A percentile compares a stretch with the other conserved stretches of the same genome.
Conservation (phyloP, 2,329 filamentous ascomycete species). For the Onygena corvina region DNA sequence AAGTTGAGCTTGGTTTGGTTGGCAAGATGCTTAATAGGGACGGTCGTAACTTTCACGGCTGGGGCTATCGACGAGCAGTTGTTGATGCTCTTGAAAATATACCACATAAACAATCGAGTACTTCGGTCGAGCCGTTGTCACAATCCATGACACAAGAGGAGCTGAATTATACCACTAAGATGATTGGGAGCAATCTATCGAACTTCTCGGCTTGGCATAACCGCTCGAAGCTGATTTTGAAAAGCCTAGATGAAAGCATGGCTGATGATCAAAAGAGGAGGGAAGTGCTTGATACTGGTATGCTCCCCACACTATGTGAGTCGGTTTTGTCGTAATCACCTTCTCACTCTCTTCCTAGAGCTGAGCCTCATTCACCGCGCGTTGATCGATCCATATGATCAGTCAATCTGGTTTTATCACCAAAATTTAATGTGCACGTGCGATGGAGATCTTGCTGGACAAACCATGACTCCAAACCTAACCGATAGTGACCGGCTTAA, state of each 20-base stretch:
- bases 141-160: constrained; percentile 63
- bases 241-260: constrained; percentile 57
- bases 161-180: constrained; percentile 79
- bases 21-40: constrained; percentile 81
- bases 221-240: constrained; percentile 69
- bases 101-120: constrained; percentile 22
- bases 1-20: constrained; percentile 68
- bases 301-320: constrained; percentile 11
- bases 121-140: constrained; percentile 22
- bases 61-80: constrained; percentile 76
- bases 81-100: constrained; percentile 58
- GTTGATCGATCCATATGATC: constrained; percentile 82
- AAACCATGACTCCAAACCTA: constrained; percentile 54
- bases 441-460: constrained; percentile 34
- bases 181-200: constrained; percentile 72
- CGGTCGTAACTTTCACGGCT: constrained; percentile 88
- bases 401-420: constrained; percentile 96
- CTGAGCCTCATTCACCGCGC: constrained; percentile 63
- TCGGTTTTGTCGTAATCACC: neutral
- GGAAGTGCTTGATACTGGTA: constrained; percentile 60
- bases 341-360: constrained; percentile 40
- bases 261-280: constrained; percentile 52
- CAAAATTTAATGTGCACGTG: constrained; percentile 69
- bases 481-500: constrained; percentile 47
- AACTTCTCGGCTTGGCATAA: constrained; percentile 98